A percentile compares a stretch with the other conserved stretches of the same genome.
phyloP scores from a whole-genome alignment of 2,329 filamentous ascomycete genomes.

The Tolypocladium nubicola region DNA sequence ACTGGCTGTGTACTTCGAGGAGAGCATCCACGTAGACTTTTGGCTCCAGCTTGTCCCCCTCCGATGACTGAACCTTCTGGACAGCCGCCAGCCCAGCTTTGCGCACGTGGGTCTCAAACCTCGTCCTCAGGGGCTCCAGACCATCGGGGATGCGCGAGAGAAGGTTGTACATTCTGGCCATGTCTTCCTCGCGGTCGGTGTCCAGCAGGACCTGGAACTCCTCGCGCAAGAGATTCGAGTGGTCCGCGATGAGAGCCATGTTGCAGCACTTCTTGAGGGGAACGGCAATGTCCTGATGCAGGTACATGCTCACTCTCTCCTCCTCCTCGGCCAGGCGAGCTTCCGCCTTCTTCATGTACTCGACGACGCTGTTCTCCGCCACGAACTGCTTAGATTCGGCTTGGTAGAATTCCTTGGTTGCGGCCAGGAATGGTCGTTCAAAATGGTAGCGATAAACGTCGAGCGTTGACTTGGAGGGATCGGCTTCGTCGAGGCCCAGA shows the following conservation, averaged over 20 bases:
- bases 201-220: conserved; percentile 93
- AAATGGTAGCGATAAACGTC: conserved; percentile 92
- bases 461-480: conserved; percentile 85
- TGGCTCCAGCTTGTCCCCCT: conserved; percentile 84
- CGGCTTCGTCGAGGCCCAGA: conserved; percentile 83
- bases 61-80: conserved; percentile 76
- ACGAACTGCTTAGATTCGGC: conserved; percentile 91
- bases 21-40: conserved; percentile 95
- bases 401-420: conserved; percentile 78
- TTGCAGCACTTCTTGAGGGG: conserved; percentile 83
- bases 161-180: conserved; percentile 92
- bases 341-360: conserved; percentile 99
- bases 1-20: conserved; percentile 88
- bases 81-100: conserved; percentile 83
- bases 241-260: conserved; percentile 78
- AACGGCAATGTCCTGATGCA: conserved; percentile 80
- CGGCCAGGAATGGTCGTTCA: conserved; percentile 80
- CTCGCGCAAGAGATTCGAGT: conserved; percentile 76
- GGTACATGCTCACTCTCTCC: conserved; percentile 81
- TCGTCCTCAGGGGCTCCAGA: conserved; percentile 73
- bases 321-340: conserved; percentile 82
- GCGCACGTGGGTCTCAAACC: conserved; percentile 86
- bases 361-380: conserved; percentile 92
- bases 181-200: conserved; percentile 88
- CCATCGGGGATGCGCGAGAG: conserved; percentile 84